Base-by-base conservation (phyloP, 1,284 basidiomycete genomes). In the Rhodotorula sp. region DNA sequence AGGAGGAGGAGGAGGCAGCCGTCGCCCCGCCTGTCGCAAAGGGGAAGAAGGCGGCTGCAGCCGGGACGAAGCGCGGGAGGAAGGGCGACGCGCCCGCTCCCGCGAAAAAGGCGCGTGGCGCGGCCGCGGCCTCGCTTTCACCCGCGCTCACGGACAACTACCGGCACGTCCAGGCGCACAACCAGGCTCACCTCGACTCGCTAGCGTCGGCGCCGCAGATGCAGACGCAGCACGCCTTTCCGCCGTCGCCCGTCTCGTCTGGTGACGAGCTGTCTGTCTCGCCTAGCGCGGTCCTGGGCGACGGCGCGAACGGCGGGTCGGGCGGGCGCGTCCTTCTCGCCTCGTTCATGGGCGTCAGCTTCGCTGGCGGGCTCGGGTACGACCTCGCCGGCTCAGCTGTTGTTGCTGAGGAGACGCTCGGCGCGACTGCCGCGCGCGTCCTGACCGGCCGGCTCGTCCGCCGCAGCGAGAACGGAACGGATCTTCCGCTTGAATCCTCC, bases 321-420 rank as follows among this genome's bases (percentile, higher is more conserved):
- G 72, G 66, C 27, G 69, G 70, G 2, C 67, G 75, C 10, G 66
- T 72, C 22, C 60, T 72, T 27, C 75, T 76, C 64, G 75, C 73
- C 21, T 66, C 64, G 12, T 76, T 76, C 51, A 68, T 76, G 65
- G 75, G 75, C 25, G 34, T 72, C 19, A 67, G 63, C 53, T 76
- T 76, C 44, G 73, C 75, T 3, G 75, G 75, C 39, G 75, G 75
- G 4, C 25, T 74, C n/a, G 65, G 66, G 19, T 69, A 68, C 68
- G 72, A 76, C 41, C 64, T 61, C 39, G 57, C 50, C 10, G 37
- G 67, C 8, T 48, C 64, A 2, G 50, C 70, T 9, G 69, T 67
- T 10, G 57, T 61, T 15, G 70, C 66, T 1, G 67, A 46, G 37
- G 67, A 68, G 44, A 61, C 58, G 13, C 48, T 55, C 37, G 53